Percentiles rank a stretch among this genome's conserved stretches.
Evolutionary conservation across 1,284 basidiomycete genomes (phyloP).

Genomic region (Sanguinoderma infundibulare): DNA sequence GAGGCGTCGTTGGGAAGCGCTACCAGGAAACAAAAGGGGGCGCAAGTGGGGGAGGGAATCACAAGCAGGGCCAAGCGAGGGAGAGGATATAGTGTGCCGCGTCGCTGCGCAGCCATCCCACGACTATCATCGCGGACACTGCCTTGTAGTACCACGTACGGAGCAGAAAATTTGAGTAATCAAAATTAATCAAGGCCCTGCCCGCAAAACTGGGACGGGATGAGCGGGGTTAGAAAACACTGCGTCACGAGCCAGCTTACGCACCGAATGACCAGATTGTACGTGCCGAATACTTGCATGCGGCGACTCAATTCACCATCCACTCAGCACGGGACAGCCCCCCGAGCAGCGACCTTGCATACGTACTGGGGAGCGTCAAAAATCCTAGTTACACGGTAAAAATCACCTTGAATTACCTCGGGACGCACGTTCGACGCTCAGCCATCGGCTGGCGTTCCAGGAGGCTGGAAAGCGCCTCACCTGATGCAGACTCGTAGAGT

Average conservation of each 20-base stretch:
- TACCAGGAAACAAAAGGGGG: background rate
- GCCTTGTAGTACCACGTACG: background rate
- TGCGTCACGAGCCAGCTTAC: background rate
- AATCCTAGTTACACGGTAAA: no score
- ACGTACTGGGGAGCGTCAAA: no score
- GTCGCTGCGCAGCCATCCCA: background rate
- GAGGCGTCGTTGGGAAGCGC: background rate
- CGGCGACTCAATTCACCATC: background rate
- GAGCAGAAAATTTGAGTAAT: background rate
- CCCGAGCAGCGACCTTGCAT: no score
- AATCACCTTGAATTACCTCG: no score
- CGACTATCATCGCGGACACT: background rate
- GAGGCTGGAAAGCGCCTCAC: no score
- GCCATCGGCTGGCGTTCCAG: no score
- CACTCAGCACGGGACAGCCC: no score
- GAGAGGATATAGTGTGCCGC: background rate
- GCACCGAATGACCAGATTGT: background rate
- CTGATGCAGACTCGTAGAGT: no score
- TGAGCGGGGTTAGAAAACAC: background rate
- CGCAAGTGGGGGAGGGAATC: background rate
- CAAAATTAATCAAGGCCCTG: background rate
- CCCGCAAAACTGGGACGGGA: background rate
- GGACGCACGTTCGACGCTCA: no score
- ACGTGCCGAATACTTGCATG: background rate
- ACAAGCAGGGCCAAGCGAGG: background rate